Percentiles rank a stretch among this genome's conserved stretches.
Evolutionary conservation across 202 grass and related monocot genomes (phyloP).

Genomic region (Zoysia matrella): DNA sequence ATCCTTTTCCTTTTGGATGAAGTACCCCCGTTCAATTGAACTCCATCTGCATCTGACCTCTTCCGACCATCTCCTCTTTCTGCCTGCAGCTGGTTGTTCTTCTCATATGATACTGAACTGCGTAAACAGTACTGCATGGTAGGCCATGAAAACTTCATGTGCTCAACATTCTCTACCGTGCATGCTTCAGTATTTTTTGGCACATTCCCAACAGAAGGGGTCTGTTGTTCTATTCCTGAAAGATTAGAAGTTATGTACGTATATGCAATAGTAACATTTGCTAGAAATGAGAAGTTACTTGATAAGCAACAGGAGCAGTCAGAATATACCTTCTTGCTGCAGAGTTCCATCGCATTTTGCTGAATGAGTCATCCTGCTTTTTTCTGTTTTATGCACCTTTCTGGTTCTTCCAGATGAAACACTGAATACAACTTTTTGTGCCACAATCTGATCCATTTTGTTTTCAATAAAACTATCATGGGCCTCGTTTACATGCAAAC

Average conservation of each 20-base stretch:
- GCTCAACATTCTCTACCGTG: constrained; percentile 33
- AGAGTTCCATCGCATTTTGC: constrained; percentile 31
- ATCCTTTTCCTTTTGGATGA: constrained; percentile 65
- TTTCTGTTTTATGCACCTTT: constrained; percentile 36
- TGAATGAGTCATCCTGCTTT: background rate
- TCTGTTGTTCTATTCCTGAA: constrained; percentile 49
- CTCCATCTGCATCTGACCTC: constrained; percentile 37
- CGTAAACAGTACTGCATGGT: background rate
- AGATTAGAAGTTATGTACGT: constrained; percentile 40
- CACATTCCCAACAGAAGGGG: constrained; percentile 36
- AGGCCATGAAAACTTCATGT: constrained; percentile 30
- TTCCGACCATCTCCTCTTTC: constrained; percentile 39
- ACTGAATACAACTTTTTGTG: constrained; percentile 39
- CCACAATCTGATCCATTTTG: constrained; percentile 41
- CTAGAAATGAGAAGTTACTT: constrained; percentile 17
- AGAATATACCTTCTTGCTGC: constrained; percentile 46
- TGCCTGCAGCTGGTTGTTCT: constrained; percentile 38
- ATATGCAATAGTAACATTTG: constrained; percentile 14
- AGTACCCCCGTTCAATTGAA: constrained; percentile 37
- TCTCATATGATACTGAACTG: constrained; percentile 45
- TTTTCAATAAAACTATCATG: constrained; percentile 58
- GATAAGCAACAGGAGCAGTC: constrained; percentile 33
- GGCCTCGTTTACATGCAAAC: constrained; percentile 16
- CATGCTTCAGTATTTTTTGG: constrained; percentile 42
- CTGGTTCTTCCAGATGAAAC: constrained; percentile 38